These are phyloP conservation scores for Apiospora arundinis DNA, from an alignment of 2,329 filamentous ascomycete species.

Conservation along the genomic window DNA sequence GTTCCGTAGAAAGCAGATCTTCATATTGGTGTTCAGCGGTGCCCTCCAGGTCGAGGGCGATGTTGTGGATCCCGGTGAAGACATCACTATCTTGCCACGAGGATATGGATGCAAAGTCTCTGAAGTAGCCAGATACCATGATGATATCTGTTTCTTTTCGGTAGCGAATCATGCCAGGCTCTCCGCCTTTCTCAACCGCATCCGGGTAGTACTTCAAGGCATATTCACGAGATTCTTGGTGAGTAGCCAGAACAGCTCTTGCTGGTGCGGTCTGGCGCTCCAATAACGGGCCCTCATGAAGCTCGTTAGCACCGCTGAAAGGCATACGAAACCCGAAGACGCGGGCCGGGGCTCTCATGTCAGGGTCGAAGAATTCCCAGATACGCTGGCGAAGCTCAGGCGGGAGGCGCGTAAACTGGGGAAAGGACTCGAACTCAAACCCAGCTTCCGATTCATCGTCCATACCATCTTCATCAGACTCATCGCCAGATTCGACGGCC, in stretches of 20 bases:
- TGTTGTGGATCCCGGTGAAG: not conserved
- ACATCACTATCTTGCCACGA: slow-evolving; percentile 1
- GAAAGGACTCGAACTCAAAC: slow-evolving; percentile 34
- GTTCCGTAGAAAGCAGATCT: not conserved
- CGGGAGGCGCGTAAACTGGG: slow-evolving; percentile 43
- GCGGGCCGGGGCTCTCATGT: slow-evolving; percentile 37
- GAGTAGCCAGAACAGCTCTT: slow-evolving; percentile 38
- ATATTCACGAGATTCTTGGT: slow-evolving; percentile 41
- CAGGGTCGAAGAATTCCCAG: slow-evolving; percentile 43
- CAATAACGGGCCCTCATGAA: slow-evolving; percentile 32
- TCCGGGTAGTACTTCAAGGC: slow-evolving; percentile 42
- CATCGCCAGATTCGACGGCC: not conserved
- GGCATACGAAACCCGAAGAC: slow-evolving; percentile 32
- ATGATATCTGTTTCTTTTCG: slow-evolving; percentile 39
- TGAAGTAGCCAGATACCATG: slow-evolving; percentile 20
- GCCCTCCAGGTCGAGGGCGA: slow-evolving; percentile 9
- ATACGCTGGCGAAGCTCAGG: slow-evolving; percentile 42
- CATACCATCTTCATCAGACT: not conserved
- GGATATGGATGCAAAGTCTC: not conserved
- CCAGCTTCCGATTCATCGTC: slow-evolving; percentile 4
- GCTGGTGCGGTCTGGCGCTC: slow-evolving; percentile 38
- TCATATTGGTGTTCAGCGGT: slow-evolving; percentile 1
- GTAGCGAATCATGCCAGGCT: slow-evolving; percentile 34
- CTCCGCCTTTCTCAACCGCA: slow-evolving; percentile 30
- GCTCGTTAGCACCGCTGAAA: not conserved